phyloP scores from a whole-genome alignment of 2,329 filamentous ascomycete species.

The Fusarium napiforme region DNA sequence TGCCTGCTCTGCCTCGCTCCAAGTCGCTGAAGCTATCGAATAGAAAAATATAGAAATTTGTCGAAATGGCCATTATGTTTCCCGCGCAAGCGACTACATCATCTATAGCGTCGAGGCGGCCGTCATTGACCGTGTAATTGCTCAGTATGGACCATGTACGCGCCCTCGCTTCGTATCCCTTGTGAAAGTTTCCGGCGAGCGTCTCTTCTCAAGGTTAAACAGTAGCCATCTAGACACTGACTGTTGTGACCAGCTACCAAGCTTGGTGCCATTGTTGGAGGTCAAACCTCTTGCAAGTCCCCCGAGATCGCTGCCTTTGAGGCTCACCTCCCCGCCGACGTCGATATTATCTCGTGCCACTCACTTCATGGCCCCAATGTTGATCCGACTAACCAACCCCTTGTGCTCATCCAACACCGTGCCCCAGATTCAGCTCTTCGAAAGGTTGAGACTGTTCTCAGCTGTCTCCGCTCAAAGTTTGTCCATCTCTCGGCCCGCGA shows the following conservation, averaged over 20 bases:
- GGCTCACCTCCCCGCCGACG: slow-evolving; percentile 84
- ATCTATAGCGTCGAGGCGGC: slow-evolving; percentile 98
- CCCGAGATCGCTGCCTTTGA: slow-evolving; percentile 96
- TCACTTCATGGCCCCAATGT: slow-evolving; percentile 94
- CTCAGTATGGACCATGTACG: slow-evolving; percentile 89
- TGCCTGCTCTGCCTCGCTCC: slow-evolving; percentile 39
- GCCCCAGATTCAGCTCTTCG: slow-evolving; percentile 79
- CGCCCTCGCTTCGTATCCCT: slow-evolving; percentile 22
- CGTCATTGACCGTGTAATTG: slow-evolving; percentile 87
- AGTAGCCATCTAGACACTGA: slow-evolving; percentile 4
- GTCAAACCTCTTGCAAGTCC: slow-evolving; percentile 97
- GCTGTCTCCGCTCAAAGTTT: slow-evolving; percentile 84
- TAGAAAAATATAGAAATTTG: slow-evolving; percentile 86
- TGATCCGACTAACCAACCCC: slow-evolving; percentile 86
- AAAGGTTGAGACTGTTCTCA: slow-evolving; percentile 84
- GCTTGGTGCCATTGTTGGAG: slow-evolving; percentile 92
- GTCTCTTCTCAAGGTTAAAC: neutral
- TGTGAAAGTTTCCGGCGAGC: slow-evolving; percentile 23
- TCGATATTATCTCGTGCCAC: slow-evolving; percentile 95
- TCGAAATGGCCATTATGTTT: slow-evolving; percentile 94
- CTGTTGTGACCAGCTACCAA: slow-evolving; percentile 77
- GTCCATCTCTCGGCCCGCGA: slow-evolving; percentile 87
- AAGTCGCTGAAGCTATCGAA: slow-evolving; percentile 61
- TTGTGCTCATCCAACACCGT: slow-evolving; percentile 94
- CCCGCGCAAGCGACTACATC: slow-evolving; percentile 96